Percentiles rank a stretch among this genome's conserved stretches.
Conservation (phyloP, 2,329 filamentous ascomycete genomes). For the Talaromyces islandicus region DNA sequence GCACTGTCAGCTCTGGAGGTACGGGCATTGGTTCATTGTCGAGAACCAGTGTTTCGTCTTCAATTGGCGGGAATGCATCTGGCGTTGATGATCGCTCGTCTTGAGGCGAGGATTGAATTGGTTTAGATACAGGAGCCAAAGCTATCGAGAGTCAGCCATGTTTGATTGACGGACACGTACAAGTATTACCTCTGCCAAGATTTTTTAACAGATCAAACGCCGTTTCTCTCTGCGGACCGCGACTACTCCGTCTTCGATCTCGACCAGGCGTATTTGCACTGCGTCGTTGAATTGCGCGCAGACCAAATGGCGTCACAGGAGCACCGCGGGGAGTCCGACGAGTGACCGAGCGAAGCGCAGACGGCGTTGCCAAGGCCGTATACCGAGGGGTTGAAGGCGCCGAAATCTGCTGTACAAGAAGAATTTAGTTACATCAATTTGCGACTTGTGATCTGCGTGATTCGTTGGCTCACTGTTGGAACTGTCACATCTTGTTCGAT, state of each 20-base stretch:
- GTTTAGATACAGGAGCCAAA: constrained; percentile 45
- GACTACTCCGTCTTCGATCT: constrained; percentile 44
- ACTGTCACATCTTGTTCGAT: constrained; percentile 12
- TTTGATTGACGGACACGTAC: neutral
- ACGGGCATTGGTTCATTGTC: constrained; percentile 43
- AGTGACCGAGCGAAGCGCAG: constrained; percentile 25
- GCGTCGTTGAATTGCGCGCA: constrained; percentile 50
- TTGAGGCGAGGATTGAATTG: constrained; percentile 43
- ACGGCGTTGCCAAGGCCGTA: constrained; percentile 23
- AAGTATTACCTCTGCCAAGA: constrained; percentile 43
- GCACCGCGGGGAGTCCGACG: constrained; percentile 33
- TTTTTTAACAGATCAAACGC: constrained; percentile 50
- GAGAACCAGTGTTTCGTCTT: constrained; percentile 39
- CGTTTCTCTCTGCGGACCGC: constrained; percentile 46
- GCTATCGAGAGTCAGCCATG: constrained; percentile 23
- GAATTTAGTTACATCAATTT: neutral
- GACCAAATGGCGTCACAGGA: constrained; percentile 51
- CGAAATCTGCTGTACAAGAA: neutral
- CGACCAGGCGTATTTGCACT: constrained; percentile 46
- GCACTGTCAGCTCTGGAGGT: constrained; percentile 38
- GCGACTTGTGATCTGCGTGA: neutral
- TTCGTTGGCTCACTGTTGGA: constrained; percentile 1
- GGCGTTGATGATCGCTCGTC: constrained; percentile 18
- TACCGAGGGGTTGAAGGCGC: constrained; percentile 31
- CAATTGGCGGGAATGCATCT: constrained; percentile 7